Conservation (phyloP, 2,329 filamentous ascomycete genomes). For the Ceratocystis destructans region DNA sequence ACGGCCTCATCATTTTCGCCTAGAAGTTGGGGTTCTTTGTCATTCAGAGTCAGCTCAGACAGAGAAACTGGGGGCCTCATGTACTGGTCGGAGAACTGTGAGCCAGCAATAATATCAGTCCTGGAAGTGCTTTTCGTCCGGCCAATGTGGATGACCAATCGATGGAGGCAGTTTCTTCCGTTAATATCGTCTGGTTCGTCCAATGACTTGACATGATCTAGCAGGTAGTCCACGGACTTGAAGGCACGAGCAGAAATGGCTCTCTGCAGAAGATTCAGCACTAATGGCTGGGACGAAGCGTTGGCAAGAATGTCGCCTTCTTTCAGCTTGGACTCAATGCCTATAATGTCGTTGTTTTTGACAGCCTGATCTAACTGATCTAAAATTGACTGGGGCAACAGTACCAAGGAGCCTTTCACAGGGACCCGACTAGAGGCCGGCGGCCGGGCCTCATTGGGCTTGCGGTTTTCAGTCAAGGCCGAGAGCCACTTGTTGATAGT, state of each 20-base stretch:
- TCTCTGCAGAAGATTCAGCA: constrained; percentile 68
- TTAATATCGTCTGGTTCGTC: constrained; percentile 89
- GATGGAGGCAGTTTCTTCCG: constrained; percentile 82
- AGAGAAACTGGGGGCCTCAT: constrained; percentile 46
- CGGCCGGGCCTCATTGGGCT: constrained; percentile 57
- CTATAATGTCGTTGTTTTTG: constrained; percentile 47
- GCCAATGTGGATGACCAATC: constrained; percentile 82
- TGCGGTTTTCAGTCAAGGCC: constrained; percentile 50
- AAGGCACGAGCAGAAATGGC: constrained; percentile 58
- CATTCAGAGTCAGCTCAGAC: constrained; percentile 38
- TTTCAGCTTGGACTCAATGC: constrained; percentile 19
- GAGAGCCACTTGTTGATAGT: constrained; percentile 88
- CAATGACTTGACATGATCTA: constrained; percentile 55
- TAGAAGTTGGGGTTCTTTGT: constrained; percentile 54
- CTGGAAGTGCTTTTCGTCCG: constrained; percentile 42
- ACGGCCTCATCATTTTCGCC: constrained; percentile 62
- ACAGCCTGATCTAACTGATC: constrained; percentile 62
- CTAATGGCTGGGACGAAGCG: constrained; percentile 46
- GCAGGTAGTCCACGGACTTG: constrained; percentile 54
- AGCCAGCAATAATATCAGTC: constrained; percentile 16
- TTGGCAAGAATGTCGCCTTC: constrained; percentile 32
- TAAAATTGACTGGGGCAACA: constrained; percentile 49
- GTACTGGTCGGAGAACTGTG: constrained; percentile 37
- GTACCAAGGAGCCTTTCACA: constrained; percentile 58
- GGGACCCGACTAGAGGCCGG: constrained; percentile 64